phyloP scores from a whole-genome alignment of 2,329 filamentous ascomycete species.

The Ophiostoma sp. region DNA sequence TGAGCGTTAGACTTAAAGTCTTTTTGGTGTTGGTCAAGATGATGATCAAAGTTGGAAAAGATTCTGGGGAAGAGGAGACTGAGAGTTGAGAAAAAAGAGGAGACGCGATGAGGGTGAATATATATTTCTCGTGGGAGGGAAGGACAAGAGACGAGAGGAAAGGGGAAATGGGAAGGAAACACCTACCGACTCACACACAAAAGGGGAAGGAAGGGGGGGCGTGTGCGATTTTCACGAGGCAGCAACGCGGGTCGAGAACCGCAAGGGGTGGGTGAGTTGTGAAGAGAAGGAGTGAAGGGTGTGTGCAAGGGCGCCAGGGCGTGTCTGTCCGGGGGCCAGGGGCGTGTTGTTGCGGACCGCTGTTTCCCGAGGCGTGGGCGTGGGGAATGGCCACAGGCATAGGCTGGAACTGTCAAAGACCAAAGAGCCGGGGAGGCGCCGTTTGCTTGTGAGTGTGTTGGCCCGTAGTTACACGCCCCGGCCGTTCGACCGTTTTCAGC shows the following conservation, averaged over 20 bases:
- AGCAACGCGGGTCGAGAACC: conserved; percentile 19
- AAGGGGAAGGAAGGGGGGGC: conserved; percentile 20
- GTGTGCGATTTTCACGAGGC: conserved; percentile 27
- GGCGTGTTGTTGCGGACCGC: conserved; percentile 26
- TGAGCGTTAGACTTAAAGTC: neutral
- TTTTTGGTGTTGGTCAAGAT: neutral
- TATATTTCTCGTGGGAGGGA: conserved; percentile 17
- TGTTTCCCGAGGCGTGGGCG: conserved; percentile 23
- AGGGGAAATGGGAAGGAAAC: conserved; percentile 1
- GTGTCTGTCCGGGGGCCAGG: neutral
- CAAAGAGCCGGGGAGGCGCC: conserved; percentile 17
- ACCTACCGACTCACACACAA: neutral
- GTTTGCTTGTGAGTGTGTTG: neutral
- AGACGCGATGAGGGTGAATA: conserved; percentile 18
- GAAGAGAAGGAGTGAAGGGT: neutral
- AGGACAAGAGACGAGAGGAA: neutral
- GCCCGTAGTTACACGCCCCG: conserved; percentile 17
- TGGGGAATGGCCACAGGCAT: neutral
- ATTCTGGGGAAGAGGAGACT: conserved; percentile 6
- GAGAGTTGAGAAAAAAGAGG: conserved; percentile 5
- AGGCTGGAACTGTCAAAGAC: conserved; percentile 8
- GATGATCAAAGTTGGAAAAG: conserved; percentile 6
- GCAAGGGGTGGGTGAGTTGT: conserved; percentile 7
- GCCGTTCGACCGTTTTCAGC: conserved; percentile 16
- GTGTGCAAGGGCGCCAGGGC: conserved; percentile 8